A percentile compares a stretch with the other conserved stretches of the same genome.
Conservation (phyloP, 2,329 filamentous ascomycete species). For the Aspergillus caelatus region DNA sequence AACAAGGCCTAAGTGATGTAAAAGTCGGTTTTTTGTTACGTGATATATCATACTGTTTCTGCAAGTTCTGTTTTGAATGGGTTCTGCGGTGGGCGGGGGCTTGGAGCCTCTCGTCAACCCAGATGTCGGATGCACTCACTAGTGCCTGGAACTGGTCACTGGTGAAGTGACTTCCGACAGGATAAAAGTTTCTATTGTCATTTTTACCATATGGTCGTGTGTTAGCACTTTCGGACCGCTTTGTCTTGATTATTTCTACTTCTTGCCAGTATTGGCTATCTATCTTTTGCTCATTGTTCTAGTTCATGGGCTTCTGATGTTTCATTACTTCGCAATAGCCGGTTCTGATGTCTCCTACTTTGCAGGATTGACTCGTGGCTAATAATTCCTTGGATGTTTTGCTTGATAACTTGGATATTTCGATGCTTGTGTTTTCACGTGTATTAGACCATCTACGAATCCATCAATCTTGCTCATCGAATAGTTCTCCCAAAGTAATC, state of each 20-base stretch:
- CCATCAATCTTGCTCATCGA: not conserved
- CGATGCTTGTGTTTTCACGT: conserved; percentile 5
- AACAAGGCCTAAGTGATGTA: conserved; percentile 22
- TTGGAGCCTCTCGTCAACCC: conserved; percentile 33
- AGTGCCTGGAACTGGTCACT: conserved; percentile 15
- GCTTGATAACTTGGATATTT: conserved; percentile 3
- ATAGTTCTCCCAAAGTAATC: not conserved
- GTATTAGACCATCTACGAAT: conserved; percentile 15
- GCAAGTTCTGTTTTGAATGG: conserved; percentile 21
- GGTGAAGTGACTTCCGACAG: conserved; percentile 24
- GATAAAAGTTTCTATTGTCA: conserved; percentile 34
- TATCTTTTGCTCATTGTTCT: not conserved
- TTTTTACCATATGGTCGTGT: conserved; percentile 9
- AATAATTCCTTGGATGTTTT: conserved; percentile 16
- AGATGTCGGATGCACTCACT: conserved; percentile 30
- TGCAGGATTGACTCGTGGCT: conserved; percentile 55
- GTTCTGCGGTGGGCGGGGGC: conserved; percentile 39
- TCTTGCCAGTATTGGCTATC: not conserved
- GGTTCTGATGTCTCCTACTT: conserved; percentile 56
- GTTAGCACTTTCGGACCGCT: not conserved
- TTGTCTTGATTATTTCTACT: not conserved
- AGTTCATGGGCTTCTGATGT: conserved; percentile 12
- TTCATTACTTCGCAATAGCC: conserved; percentile 30
- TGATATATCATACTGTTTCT: conserved; percentile 24
- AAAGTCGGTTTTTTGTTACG: conserved; percentile 21